A percentile compares a stretch with the other conserved stretches of the same genome.
Evolutionary conservation across 2,329 filamentous ascomycete genomes (phyloP).

Genomic region (Ceratocystis cubensis): DNA sequence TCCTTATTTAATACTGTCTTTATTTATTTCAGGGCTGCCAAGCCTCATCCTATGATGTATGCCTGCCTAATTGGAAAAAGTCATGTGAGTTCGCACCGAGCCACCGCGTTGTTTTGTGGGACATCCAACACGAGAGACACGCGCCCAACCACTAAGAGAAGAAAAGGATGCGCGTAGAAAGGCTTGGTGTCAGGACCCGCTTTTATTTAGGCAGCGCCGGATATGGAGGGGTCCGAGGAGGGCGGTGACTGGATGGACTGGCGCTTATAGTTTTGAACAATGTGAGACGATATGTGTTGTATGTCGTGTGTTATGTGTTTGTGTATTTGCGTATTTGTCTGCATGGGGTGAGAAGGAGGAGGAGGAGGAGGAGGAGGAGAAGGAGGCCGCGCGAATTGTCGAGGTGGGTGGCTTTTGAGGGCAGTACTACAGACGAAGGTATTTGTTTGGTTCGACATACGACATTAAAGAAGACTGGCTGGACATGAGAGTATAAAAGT

Average conservation of each 20-base stretch:
- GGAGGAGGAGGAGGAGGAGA: no score
- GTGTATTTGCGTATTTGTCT: no score
- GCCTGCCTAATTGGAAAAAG: not conserved
- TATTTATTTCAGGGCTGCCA: no score
- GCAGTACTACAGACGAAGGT: no score
- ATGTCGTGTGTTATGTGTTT: not conserved
- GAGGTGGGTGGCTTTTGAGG: no score
- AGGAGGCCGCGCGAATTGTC: no score
- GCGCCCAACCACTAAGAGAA: not conserved
- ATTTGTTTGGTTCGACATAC: no score
- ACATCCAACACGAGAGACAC: not conserved
- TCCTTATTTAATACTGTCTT: no score
- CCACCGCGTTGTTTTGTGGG: not conserved
- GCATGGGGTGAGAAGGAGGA: no score
- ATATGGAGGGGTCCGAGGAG: not conserved
- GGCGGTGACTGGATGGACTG: not conserved
- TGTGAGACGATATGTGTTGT: not conserved
- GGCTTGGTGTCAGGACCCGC: not conserved
- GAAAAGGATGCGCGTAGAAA: not conserved
- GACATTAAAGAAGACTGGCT: no score
- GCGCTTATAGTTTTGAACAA: no score
- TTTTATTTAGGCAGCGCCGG: not conserved
- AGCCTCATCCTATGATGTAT: not conserved
- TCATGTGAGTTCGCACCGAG: slow-evolving; percentile 1
- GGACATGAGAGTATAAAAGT: no score